Percentiles rank a stretch among this genome's conserved stretches.
Conservation (phyloP, 805 yeast species). For the Hanseniaspora clermontiae region DNA sequence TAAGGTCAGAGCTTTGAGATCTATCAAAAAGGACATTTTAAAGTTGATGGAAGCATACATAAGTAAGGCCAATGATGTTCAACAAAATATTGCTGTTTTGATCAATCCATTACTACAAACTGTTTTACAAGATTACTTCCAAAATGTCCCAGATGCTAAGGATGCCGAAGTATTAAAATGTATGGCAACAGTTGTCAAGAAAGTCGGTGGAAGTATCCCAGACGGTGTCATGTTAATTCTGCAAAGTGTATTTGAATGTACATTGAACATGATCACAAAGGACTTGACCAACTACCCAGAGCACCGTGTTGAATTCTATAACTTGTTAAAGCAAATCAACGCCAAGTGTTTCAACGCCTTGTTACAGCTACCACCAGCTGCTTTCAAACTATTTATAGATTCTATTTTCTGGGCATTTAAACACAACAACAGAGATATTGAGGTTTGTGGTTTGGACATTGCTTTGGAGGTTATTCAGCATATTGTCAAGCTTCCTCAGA, state of each 20-base stretch:
- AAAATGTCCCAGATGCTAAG: constrained; percentile 88
- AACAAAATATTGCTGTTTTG: constrained; percentile 70
- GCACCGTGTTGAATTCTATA: constrained; percentile 92
- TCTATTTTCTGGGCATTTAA: constrained; percentile 97
- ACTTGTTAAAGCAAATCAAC: constrained; percentile 75
- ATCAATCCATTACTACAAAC: constrained; percentile 74
- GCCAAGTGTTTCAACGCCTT: constrained; percentile 74
- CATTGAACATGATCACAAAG: constrained; percentile 87
- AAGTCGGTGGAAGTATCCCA: constrained; percentile 78
- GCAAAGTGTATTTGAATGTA: constrained; percentile 85
- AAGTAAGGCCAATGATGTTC: constrained; percentile 62
- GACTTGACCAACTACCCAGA: constrained; percentile 96
- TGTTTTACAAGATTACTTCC: constrained; percentile 75
- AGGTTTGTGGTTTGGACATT: constrained; percentile 74
- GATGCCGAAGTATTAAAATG: constrained; percentile 96
- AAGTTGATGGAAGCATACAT: constrained; percentile 81
- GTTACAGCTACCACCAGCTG: constrained; percentile 77
- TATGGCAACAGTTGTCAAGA: constrained; percentile 76
- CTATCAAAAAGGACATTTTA: constrained; percentile 87
- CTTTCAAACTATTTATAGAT: constrained; percentile 80
- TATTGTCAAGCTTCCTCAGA: constrained; percentile 56
- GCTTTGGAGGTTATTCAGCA: constrained; percentile 74
- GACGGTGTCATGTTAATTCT: constrained; percentile 78
- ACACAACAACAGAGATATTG: constrained; percentile 94
- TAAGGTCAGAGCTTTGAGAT: constrained; percentile 85